Conservation (phyloP, 257 asterid species). For the Solanum pennellii region DNA sequence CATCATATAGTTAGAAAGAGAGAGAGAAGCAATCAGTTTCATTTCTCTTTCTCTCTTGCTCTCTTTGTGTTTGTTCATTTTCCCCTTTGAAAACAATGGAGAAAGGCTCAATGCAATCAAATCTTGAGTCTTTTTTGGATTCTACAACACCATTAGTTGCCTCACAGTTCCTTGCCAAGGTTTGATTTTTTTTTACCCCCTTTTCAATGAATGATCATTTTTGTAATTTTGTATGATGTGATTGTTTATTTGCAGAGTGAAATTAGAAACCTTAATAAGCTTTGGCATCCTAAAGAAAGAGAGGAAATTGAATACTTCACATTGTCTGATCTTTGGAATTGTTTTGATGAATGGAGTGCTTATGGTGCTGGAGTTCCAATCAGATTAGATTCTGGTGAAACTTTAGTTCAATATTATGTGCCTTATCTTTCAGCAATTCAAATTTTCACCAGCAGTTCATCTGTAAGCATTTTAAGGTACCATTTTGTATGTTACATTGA, state of each 20-base stretch:
- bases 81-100: slow-evolving; percentile 4
- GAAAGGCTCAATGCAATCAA: slow-evolving; percentile 26
- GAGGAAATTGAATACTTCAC: slow-evolving; percentile 73
- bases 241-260: slow-evolving; percentile 38
- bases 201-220: background rate
- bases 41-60: slow-evolving; percentile 6
- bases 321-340: slow-evolving; percentile 80
- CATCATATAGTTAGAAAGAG: slow-evolving; percentile 18
- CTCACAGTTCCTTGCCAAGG: slow-evolving; percentile 37
- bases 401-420: slow-evolving; percentile 65
- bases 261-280: slow-evolving; percentile 68
- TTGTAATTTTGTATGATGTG: background rate
- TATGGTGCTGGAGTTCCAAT: slow-evolving; percentile 90
- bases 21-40: slow-evolving; percentile 37
- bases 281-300: slow-evolving; percentile 89
- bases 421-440: slow-evolving; percentile 95
- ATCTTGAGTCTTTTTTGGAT: slow-evolving; percentile 28
- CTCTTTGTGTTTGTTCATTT: background rate
- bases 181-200: background rate
- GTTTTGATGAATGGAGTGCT: slow-evolving; percentile 92
- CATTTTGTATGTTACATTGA: background rate
- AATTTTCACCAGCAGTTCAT: slow-evolving; percentile 76
- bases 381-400: slow-evolving; percentile 53
- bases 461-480: slow-evolving; percentile 61
- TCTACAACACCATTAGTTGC: slow-evolving; percentile 28